Evolutionary conservation across 805 yeast genomes (phyloP).

Genomic region (Yamadazyma phyllophila): DNA sequence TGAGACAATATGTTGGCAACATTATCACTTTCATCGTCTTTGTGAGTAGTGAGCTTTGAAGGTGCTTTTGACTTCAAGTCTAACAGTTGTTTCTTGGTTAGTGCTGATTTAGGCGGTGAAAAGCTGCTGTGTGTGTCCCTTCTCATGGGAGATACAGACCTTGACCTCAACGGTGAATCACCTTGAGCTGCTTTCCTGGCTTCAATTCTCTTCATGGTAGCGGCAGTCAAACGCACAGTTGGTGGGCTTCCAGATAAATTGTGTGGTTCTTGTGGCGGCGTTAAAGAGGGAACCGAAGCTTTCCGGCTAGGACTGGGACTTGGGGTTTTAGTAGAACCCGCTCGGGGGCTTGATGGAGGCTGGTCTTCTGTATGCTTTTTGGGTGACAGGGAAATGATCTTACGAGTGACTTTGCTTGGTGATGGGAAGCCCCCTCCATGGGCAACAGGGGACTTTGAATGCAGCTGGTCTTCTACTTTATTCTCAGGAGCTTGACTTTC

Average conservation of each 20-base stretch:
- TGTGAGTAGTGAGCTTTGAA: neutral
- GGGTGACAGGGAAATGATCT: neutral
- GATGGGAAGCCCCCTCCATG: neutral
- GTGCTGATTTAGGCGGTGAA: constrained; percentile 1
- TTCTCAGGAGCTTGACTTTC: neutral
- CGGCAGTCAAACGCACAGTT: constrained; percentile 20
- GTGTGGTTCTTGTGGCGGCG: constrained; percentile 10
- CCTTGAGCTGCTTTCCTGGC: constrained; percentile 14
- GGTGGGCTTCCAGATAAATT: constrained; percentile 17
- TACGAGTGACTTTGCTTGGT: neutral
- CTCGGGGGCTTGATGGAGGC: no score
- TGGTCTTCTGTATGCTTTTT: neutral
- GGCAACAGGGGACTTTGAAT: neutral
- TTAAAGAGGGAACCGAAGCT: constrained; percentile 11
- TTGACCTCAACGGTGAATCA: constrained; percentile 5
- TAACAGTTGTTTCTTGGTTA: constrained; percentile 1
- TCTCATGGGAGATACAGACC: constrained; percentile 13
- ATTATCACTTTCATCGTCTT: neutral
- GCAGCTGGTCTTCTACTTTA: no score
- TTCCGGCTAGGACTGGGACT: neutral
- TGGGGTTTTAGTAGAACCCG: neutral
- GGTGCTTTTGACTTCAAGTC: neutral
- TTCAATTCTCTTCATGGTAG: constrained; percentile 35
- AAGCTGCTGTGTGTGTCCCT: neutral
- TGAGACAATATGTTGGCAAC: neutral